Base-by-base conservation (phyloP, 2,329 filamentous ascomycete genomes). In the Curvularia hawaiiensis region DNA sequence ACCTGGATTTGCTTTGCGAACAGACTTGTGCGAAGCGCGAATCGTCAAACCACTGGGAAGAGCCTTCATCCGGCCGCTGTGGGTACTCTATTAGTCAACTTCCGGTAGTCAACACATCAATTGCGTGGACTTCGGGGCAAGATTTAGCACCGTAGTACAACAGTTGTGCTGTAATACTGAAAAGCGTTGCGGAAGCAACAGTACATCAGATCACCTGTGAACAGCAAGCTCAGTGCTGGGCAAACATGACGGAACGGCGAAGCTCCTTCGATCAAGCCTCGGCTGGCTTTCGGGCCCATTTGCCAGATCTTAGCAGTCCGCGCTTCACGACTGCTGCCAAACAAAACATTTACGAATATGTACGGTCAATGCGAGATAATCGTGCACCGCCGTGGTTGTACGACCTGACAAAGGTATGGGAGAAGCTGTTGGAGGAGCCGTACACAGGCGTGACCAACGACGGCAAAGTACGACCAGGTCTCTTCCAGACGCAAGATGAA, bases 401-500 rank as follows among this genome's bases (percentile, higher is more conserved):
- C 55, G 67, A 75, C 24, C 62, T 78, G 24, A 76, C 73, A 3
- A 71, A 77, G 55, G 68, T 72, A 3, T 78, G 76, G 74, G 69
- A 67, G 45, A 71, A 73, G 54, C 59, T 78, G 11, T 69, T 75
- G 14, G 68, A 85, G 54, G 88, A 91, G 75, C 89, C 90, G 0
- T 92, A 85, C 72, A 86, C 84, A 67, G 90, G 90, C 24, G 79
- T 92, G 20, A 91, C 90, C 0, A 85, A 75, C 11, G 87, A 92
- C 62, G 90, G 89, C 82, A 78, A 66, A 5, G 78, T 89, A 1
- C 80, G 77, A 18, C 78, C 79, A 0, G 80, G 77, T 7, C 77
- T 90, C 1, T 90, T 86, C 73, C 67, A 78, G 41, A 68, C 87
- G 4, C 82, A 86, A 63, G 88, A 91, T 65, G 87, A 91, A 66